Evolutionary conservation across 805 yeast genomes (phyloP).

Genomic region (Candida nemodendra): DNA sequence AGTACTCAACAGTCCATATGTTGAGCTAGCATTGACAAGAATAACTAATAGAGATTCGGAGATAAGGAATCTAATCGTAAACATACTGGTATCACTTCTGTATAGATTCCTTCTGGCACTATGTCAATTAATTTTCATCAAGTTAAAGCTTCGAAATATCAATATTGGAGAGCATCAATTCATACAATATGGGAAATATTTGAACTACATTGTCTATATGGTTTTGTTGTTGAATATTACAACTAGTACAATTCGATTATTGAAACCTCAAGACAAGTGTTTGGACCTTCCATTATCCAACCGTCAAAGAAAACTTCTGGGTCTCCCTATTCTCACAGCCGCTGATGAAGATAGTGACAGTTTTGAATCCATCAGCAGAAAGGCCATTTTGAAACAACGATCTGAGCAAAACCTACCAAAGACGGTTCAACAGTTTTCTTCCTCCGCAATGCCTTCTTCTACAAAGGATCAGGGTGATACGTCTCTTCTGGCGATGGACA

Average conservation of each 20-base stretch:
- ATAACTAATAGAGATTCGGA: constrained; percentile 43
- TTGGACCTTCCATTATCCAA: constrained; percentile 48
- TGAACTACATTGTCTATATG: constrained; percentile 22
- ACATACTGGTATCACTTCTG: constrained; percentile 29
- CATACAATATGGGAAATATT: constrained; percentile 9
- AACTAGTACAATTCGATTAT: constrained; percentile 29
- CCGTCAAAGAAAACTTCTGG: constrained; percentile 46
- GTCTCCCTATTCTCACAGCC: constrained; percentile 30
- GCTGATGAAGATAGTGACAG: constrained; percentile 4
- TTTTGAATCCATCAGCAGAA: constrained; percentile 1
- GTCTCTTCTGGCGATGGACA: constrained; percentile 24
- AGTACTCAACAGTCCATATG: constrained; percentile 37
- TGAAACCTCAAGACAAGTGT: constrained; percentile 48
- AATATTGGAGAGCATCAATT: background rate
- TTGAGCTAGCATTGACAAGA: constrained; percentile 43
- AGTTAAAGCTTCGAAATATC: constrained; percentile 10
- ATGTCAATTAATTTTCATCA: constrained; percentile 17
- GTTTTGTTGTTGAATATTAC: constrained; percentile 31
- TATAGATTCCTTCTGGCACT: constrained; percentile 31
- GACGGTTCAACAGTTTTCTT: too few relatives aligned
- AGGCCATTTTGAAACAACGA: constrained; percentile 1
- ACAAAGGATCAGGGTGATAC: constrained; percentile 15
- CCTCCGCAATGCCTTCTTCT: constrained; percentile 3
- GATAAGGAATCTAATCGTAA: constrained; percentile 32
- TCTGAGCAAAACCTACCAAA: background rate